Conservation (phyloP, 2,329 filamentous ascomycete genomes). For the Pseudovirgaria hyperparasitica region DNA sequence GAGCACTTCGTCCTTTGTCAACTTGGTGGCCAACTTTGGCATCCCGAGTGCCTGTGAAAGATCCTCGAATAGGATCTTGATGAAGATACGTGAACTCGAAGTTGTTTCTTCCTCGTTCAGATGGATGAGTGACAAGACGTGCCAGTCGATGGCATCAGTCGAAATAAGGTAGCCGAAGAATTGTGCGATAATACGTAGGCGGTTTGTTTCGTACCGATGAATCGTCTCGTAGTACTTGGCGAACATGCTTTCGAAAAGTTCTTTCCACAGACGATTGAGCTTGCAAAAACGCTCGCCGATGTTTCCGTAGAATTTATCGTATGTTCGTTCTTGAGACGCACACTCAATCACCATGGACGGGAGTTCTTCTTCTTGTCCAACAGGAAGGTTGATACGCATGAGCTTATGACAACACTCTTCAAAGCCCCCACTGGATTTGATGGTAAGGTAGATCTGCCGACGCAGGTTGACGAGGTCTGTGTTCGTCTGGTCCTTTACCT, state of each 20-base stretch:
- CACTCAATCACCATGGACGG: slow-evolving; percentile 97
- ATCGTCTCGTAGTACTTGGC: slow-evolving; percentile 94
- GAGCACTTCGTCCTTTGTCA: slow-evolving; percentile 62
- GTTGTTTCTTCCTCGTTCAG: slow-evolving; percentile 96
- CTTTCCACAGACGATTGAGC: slow-evolving; percentile 87
- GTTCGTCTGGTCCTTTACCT: slow-evolving; percentile 97
- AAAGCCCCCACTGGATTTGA: slow-evolving; percentile 91
- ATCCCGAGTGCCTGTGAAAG: slow-evolving; percentile 78
- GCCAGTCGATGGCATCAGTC: slow-evolving; percentile 84
- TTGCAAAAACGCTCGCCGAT: slow-evolving; percentile 93
- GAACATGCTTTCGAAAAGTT: slow-evolving; percentile 84
- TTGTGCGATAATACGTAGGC: slow-evolving; percentile 84
- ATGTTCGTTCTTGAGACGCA: slow-evolving; percentile 91
- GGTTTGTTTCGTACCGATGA: slow-evolving; percentile 92
- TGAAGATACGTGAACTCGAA: slow-evolving; percentile 90
- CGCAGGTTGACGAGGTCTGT: slow-evolving; percentile 88
- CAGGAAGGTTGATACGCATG: slow-evolving; percentile 73
- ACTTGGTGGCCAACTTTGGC: slow-evolving; percentile 59
- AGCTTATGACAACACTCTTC: slow-evolving; percentile 97
- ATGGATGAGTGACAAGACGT: slow-evolving; percentile 71
- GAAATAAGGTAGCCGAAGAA: slow-evolving; percentile 89
- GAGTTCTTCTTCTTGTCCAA: slow-evolving; percentile 76
- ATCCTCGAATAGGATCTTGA: slow-evolving; percentile 95
- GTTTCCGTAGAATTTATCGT: slow-evolving; percentile 92
- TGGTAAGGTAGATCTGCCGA: slow-evolving; percentile 90